Evolutionary conservation across 257 asterid genomes (phyloP).

Genomic region (Gentiana straminea): DNA sequence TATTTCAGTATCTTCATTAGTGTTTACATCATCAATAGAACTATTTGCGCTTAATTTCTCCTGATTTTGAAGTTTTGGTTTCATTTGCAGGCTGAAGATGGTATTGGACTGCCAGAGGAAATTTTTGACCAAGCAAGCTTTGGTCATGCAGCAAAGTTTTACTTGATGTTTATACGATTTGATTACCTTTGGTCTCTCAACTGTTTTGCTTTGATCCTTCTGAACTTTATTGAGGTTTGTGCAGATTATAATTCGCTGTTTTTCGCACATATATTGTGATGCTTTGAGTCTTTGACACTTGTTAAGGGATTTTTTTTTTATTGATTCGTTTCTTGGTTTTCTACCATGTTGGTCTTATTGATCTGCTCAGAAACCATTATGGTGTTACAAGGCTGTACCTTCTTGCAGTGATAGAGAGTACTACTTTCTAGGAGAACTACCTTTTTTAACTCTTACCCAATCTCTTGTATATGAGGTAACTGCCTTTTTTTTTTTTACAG

Average conservation of each 20-base stretch:
- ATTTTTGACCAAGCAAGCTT: slow-evolving; percentile 76
- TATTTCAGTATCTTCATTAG: no score
- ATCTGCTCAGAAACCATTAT: slow-evolving; percentile 81
- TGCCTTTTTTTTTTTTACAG: background rate
- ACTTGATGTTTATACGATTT: slow-evolving; percentile 64
- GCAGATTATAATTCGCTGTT: background rate
- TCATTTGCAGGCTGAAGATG: slow-evolving; percentile 89
- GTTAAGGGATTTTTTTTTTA: slow-evolving; percentile 1
- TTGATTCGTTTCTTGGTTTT: background rate
- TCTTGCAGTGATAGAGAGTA: slow-evolving; percentile 62
- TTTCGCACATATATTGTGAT: background rate
- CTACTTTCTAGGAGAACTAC: slow-evolving; percentile 88
- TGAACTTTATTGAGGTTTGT: slow-evolving; percentile 51
- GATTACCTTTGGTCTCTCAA: slow-evolving; percentile 86
- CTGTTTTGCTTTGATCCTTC: slow-evolving; percentile 66
- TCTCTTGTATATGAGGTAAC: slow-evolving; percentile 84
- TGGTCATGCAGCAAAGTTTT: slow-evolving; percentile 49
- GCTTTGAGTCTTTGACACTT: slow-evolving; percentile 8
- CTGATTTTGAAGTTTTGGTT: slow-evolving; percentile 10
- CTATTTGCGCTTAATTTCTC: background rate
- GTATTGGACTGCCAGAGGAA: slow-evolving; percentile 94
- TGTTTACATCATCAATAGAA: background rate
- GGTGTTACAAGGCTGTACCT: slow-evolving; percentile 56
- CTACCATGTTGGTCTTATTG: slow-evolving; percentile 16
- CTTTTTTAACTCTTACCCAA: slow-evolving; percentile 59